Conservation (phyloP, 768 basidiomycete species). For the Hygrocybe punicea region DNA sequence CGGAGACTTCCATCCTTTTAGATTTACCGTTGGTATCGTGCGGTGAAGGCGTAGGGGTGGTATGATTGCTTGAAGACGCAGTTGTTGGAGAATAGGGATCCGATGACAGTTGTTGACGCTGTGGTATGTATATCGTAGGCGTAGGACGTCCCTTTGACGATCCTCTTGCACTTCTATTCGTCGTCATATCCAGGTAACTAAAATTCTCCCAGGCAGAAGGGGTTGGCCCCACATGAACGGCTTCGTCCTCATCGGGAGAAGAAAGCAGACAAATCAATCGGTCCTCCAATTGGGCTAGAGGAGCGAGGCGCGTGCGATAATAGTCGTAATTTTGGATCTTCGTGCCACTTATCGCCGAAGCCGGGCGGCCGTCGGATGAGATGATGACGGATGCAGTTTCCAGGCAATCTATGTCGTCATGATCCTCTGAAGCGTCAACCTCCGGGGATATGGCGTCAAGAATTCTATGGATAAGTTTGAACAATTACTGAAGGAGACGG, state of each 20-base stretch:
- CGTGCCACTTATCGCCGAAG: constrained; percentile 49
- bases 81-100: constrained; percentile 30
- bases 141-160: constrained; percentile 45
- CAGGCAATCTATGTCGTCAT: constrained; percentile 50
- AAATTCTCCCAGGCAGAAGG: constrained; percentile 39
- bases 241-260: constrained; percentile 67
- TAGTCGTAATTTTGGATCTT: constrained; percentile 57
- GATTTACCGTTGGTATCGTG: constrained; percentile 32
- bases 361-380: constrained; percentile 46
- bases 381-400: constrained; percentile 55
- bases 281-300: constrained; percentile 67
- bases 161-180: constrained; percentile 20
- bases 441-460: constrained; percentile 72
- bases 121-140: constrained; percentile 49
- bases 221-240: constrained; percentile 51
- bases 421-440: constrained; percentile 54
- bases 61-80: constrained; percentile 23
- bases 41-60: constrained; percentile 16
- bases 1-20: constrained; percentile 51
- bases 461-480: constrained; percentile 41
- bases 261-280: constrained; percentile 64
- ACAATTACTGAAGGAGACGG: constrained; percentile 10
- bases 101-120: constrained; percentile 29
- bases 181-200: constrained; percentile 24
- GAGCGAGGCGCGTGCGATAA: constrained; percentile 61